Evolutionary conservation across 495 filamentous ascomycete species (phyloP).

Genomic region (Penicillium arizonense): DNA sequence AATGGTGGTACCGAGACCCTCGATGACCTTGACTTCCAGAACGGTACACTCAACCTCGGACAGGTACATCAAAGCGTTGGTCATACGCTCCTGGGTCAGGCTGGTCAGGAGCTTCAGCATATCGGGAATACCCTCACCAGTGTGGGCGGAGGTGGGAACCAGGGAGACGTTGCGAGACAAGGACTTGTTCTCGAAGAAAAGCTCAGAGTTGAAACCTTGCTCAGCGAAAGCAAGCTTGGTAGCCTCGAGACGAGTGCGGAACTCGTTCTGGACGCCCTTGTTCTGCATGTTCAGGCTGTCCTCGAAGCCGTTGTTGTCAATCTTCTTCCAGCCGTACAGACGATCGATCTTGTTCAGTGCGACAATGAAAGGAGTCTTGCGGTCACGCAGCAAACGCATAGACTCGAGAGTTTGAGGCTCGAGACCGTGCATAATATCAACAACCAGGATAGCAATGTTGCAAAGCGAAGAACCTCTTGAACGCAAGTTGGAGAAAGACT

Average conservation of each 20-base stretch:
- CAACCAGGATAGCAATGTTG: conserved; percentile 98
- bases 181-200: conserved; percentile 97
- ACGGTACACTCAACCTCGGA: conserved; percentile 98
- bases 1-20: conserved; percentile 97
- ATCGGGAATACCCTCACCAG: conserved; percentile 97
- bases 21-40: conserved; percentile 97
- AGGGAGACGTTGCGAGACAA: conserved; percentile 91
- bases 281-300: conserved; percentile 87
- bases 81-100: conserved; percentile 97
- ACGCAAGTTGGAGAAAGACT: conserved; percentile 98
- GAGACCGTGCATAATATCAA: conserved; percentile 99
- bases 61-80: conserved; percentile 94
- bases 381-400: conserved; percentile 87
- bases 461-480: conserved; percentile 96
- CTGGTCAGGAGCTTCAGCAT: conserved; percentile 95
- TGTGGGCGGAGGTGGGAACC: conserved; percentile 95
- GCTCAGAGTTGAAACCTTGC: conserved; percentile 95
- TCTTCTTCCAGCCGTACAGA: conserved; percentile 96
- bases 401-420: conserved; percentile 98
- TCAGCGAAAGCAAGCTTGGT: conserved; percentile 93
- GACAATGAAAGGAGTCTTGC: conserved; percentile 97
- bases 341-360: conserved; percentile 99
- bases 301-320: conserved; percentile 97
- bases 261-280: conserved; percentile 93
- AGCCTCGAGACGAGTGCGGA: conserved; percentile 83